A percentile compares a stretch with the other conserved stretches of the same genome.
These are phyloP conservation scores for Eutypella sp. DNA, from an alignment of 2,329 filamentous ascomycete genomes.

Conservation along the genomic window DNA sequence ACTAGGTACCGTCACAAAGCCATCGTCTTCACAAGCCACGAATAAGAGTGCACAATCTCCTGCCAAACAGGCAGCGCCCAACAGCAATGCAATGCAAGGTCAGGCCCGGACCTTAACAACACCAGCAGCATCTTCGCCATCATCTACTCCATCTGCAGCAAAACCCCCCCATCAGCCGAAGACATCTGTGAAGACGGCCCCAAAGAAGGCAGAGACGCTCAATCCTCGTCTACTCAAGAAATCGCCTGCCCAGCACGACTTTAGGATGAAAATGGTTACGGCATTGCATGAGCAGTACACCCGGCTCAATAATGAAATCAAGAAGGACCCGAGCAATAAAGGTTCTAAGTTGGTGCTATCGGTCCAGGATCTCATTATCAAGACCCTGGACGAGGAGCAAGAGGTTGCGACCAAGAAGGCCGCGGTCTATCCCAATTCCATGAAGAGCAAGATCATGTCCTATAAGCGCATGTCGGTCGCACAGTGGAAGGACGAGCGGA, in stretches of 20 bases:
- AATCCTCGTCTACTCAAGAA: slow-evolving; percentile 62
- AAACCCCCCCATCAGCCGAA: slow-evolving; percentile 3
- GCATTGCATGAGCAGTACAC: slow-evolving; percentile 60
- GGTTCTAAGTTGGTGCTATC: slow-evolving; percentile 51
- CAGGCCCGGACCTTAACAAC: not conserved
- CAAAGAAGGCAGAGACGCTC: slow-evolving; percentile 47
- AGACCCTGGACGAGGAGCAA: slow-evolving; percentile 75
- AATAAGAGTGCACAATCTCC: not conserved
- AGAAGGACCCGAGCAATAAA: slow-evolving; percentile 45
- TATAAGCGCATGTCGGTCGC: slow-evolving; percentile 69
- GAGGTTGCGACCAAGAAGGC: slow-evolving; percentile 61
- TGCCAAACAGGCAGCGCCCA: not conserved
- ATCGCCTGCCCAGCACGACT: slow-evolving; percentile 52
- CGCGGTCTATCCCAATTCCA: slow-evolving; percentile 73
- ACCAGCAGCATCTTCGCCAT: not conserved
- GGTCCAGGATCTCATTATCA: slow-evolving; percentile 62
- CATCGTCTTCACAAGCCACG: slow-evolving; percentile 4
- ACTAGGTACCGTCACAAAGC: not conserved
- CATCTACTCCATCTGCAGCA: slow-evolving; percentile 2
- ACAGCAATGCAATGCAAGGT: not conserved
- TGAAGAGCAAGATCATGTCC: slow-evolving; percentile 74
- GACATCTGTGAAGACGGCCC: slow-evolving; percentile 7
- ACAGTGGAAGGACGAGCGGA: slow-evolving; percentile 65
- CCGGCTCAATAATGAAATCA: slow-evolving; percentile 62
- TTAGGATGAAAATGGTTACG: slow-evolving; percentile 53